Conservation (phyloP, 202 grass and related monocot species). For the Hordeum pubiflorum region DNA sequence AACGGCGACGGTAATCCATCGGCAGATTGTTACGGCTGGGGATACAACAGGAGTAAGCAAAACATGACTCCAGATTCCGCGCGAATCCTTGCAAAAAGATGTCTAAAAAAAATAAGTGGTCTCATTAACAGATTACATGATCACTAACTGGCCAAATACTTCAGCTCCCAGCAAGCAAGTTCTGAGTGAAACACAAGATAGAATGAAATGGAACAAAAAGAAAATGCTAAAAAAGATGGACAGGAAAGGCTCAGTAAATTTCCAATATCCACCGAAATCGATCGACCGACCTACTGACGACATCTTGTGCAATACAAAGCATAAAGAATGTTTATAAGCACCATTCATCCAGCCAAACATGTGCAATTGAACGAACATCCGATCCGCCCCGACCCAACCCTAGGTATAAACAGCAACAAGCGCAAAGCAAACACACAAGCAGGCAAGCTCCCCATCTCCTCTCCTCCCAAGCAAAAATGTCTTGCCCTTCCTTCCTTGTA, state of each 20-base stretch:
- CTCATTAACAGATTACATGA: neutral
- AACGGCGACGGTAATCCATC: neutral
- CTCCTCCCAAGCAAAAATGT: slow-evolving; percentile 21
- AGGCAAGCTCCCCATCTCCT: neutral
- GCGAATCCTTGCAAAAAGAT: neutral
- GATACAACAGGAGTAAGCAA: neutral
- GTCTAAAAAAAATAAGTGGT: neutral
- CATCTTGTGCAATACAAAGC: slow-evolving; percentile 45
- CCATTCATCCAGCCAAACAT: slow-evolving; percentile 31
- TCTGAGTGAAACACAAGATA: neutral
- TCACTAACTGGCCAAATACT: neutral
- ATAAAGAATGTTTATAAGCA: slow-evolving; percentile 63
- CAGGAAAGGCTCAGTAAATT: slow-evolving; percentile 8
- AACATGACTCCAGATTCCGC: neutral
- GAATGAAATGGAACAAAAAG: neutral
- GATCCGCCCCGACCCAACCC: neutral
- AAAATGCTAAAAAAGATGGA: neutral
- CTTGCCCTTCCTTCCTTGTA: slow-evolving; percentile 35
- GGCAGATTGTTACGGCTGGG: neutral
- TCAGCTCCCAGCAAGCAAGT: neutral
- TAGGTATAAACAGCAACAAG: slow-evolving; percentile 42
- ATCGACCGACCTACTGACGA: neutral
- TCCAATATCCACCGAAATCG: slow-evolving; percentile 12
- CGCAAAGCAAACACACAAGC: slow-evolving; percentile 43
- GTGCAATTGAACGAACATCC: neutral